Base-by-base conservation (phyloP, 257 asterid genomes). In the Leptodermis oblonga region DNA sequence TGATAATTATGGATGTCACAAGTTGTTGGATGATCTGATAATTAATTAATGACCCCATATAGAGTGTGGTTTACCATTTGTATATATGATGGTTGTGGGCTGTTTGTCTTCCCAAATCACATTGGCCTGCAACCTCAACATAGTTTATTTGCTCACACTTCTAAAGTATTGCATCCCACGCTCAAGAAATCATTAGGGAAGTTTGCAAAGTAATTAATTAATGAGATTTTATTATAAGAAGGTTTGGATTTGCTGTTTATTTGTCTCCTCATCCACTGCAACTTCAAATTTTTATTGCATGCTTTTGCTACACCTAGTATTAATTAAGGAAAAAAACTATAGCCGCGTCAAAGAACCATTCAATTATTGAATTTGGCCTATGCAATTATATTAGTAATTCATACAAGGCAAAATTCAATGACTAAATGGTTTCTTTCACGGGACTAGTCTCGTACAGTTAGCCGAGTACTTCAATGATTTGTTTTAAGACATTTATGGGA, bases 1-100 rank as follows among this genome's bases (percentile, higher is more conserved):
- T n/a, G 39, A 71, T 71, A 48, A 61, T 39, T 39, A 39, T 71
- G 42, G 49, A 54, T 54, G 23, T 52, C 53, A 71, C 62, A 61
- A 34, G 54, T 71, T 18, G 46, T 58, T 41, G 30, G 34, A n/a
- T n/a, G n/a, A n/a, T n/a, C 4, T 17, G 7, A 23, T 49, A 53
- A 62, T 71, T n/a, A n/a, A n/a, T n/a, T n/a, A 71, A 46, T 71
- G 69, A 61, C 41, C n/a, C 4, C 25, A 0, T 48, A n/a, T n/a
- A n/a, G n/a, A n/a, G n/a, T 61, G 62, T 70, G 52, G 36, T 70
- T 34, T 48, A 69, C 56, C n/a, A n/a, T n/a, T n/a, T 6, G 51
- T 8, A 18, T 15, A 2, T 17, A 17, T 48, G 25, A 48, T 48
- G 4, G 26, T n/a, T 4, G 18, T 46, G 28, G 28, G 45, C 58